These are phyloP conservation scores for Tuber calosporum DNA, from an alignment of 495 filamentous ascomycete species.

Conservation along the genomic window DNA sequence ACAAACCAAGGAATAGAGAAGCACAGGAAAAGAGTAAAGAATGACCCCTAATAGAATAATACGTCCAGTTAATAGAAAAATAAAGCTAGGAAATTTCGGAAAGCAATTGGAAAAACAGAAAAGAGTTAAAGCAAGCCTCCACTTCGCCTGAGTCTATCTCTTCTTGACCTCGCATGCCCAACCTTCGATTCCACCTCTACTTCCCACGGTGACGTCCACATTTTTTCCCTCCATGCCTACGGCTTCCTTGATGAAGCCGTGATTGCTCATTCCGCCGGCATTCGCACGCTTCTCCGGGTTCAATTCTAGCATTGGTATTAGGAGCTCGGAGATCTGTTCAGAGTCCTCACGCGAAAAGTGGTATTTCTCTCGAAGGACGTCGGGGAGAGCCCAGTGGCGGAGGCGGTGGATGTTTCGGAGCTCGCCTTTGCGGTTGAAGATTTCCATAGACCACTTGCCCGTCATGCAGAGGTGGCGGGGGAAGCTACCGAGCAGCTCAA, in stretches of 20 bases:
- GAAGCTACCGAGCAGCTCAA: slow-evolving; percentile 90
- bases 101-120: background rate
- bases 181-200: slow-evolving; percentile 85
- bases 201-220: slow-evolving; percentile 65
- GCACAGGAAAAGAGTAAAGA: background rate
- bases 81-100: background rate
- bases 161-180: slow-evolving; percentile 73
- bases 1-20: background rate
- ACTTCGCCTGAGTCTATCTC: slow-evolving; percentile 28
- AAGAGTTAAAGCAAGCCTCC: background rate
- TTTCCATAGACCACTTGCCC: slow-evolving; percentile 97
- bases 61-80: slow-evolving; percentile 1
- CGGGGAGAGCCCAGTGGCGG: slow-evolving; percentile 90
- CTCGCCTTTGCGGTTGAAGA: slow-evolving; percentile 97
- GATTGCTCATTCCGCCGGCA: slow-evolving; percentile 86
- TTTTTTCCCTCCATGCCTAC: slow-evolving; percentile 77
- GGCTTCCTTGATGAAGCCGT: slow-evolving; percentile 71
- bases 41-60: background rate
- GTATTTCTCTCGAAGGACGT: slow-evolving; percentile 93
- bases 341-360: slow-evolving; percentile 76
- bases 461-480: slow-evolving; percentile 82
- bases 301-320: slow-evolving; percentile 87
- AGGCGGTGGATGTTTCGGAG: slow-evolving; percentile 95
- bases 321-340: slow-evolving; percentile 72
- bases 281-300: slow-evolving; percentile 82